A percentile compares a stretch with the other conserved stretches of the same genome.
These are phyloP conservation scores for Colletotrichum destructivum DNA, from an alignment of 2,329 filamentous ascomycete species.

Conservation along the genomic window DNA sequence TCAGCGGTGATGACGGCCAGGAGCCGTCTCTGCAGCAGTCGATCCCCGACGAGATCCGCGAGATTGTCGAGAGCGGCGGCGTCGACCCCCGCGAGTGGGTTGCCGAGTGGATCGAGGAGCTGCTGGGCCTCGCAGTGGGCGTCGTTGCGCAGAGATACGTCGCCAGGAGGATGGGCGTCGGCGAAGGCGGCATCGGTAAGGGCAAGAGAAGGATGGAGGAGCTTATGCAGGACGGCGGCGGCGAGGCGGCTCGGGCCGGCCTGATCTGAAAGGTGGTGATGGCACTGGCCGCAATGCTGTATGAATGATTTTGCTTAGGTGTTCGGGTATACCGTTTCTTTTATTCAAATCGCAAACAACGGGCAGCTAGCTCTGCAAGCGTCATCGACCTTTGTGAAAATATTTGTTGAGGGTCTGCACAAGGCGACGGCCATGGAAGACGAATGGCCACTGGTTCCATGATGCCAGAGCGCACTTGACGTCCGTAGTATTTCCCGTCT, in stretches of 20 bases:
- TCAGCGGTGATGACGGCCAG: constrained; percentile 63
- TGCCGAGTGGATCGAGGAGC: constrained; percentile 96
- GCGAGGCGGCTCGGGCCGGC: constrained; percentile 42
- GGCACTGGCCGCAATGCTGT: not conserved
- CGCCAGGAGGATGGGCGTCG: constrained; percentile 94
- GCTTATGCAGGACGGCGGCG: constrained; percentile 62
- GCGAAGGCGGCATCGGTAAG: constrained; percentile 78
- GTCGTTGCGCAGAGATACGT: constrained; percentile 96
- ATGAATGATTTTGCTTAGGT: constrained; percentile 28
- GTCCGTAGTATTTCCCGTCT: too few relatives aligned
- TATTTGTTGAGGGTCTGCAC: too few relatives aligned
- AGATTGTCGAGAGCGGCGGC: constrained; percentile 81
- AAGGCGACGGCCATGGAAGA: too few relatives aligned
- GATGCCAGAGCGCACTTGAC: too few relatives aligned
- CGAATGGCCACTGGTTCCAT: too few relatives aligned
- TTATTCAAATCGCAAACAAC: not conserved
- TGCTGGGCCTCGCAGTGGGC: constrained; percentile 82
- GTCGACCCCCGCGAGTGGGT: constrained; percentile 98
- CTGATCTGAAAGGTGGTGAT: constrained; percentile 29
- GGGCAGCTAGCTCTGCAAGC: not conserved
- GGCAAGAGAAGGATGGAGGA: constrained; percentile 74
- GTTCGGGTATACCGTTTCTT: constrained; percentile 40
- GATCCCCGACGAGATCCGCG: constrained; percentile 86
- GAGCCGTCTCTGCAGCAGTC: constrained; percentile 50
- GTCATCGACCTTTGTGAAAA: not conserved